phyloP scores from a whole-genome alignment of 257 asterid genomes.

The Fraxinus pennsylvanica region DNA sequence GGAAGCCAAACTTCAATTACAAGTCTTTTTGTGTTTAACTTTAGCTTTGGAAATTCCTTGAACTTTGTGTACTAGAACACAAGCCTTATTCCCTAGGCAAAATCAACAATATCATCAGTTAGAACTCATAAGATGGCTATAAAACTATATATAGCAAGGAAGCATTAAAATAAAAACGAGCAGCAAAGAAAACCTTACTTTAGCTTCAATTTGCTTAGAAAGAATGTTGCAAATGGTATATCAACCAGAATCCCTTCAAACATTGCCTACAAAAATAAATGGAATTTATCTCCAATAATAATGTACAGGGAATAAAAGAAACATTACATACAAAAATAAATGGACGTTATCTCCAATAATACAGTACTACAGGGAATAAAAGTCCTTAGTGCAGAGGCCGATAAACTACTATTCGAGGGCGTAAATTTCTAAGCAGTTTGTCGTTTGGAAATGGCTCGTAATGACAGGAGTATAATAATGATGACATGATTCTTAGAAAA shows the following conservation, averaged over 20 bases:
- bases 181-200: conserved; percentile 58
- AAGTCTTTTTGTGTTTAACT: conserved; percentile 6
- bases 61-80: not conserved
- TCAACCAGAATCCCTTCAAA: conserved; percentile 97
- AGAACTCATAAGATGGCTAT: conserved; percentile 7
- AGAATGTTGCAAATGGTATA: conserved; percentile 96
- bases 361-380: conserved; percentile 5
- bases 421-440: conserved; percentile 7
- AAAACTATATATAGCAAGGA: not conserved
- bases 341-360: conserved; percentile 11
- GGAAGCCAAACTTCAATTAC: conserved; percentile 15
- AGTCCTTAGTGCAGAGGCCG: not conserved
- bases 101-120: conserved; percentile 7
- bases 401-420: conserved; percentile 7
- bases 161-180: conserved; percentile 14
- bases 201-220: conserved; percentile 94
- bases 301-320: conserved; percentile 18
- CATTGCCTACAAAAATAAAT: conserved; percentile 72
- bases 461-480: not conserved
- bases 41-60: not conserved
- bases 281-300: conserved; percentile 10
- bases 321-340: conserved; percentile 75
- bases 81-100: not conserved
- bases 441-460: not conserved
- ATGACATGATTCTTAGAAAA: not conserved